phyloP scores from a whole-genome alignment of 441 rosid genomes.

The Pelargonium cotyledonis region DNA sequence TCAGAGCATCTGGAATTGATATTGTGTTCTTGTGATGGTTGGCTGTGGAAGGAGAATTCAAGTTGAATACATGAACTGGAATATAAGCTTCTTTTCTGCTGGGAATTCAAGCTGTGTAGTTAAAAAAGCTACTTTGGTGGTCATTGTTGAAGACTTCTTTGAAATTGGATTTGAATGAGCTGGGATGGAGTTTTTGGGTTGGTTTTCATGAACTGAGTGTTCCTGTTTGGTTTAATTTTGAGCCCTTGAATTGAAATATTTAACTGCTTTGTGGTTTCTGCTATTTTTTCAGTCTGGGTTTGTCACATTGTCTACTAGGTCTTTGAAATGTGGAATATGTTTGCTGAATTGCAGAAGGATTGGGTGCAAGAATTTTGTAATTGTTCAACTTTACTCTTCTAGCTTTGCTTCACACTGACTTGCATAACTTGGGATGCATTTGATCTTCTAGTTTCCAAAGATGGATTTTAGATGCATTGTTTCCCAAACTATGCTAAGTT shows the following conservation, averaged over 20 bases:
- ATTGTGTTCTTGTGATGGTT: neutral
- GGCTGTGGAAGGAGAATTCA: neutral
- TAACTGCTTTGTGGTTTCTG: neutral
- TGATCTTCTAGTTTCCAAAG: neutral
- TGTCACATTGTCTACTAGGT: no score
- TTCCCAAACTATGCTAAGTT: conserved; percentile 25
- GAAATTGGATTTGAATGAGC: neutral
- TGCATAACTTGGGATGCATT: neutral
- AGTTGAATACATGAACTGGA: neutral
- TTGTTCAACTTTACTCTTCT: neutral
- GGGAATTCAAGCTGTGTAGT: no score
- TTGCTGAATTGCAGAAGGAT: neutral
- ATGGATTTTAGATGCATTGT: conserved; percentile 3
- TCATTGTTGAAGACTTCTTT: neutral
- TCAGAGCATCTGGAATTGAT: neutral
- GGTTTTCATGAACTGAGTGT: neutral
- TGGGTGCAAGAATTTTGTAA: neutral
- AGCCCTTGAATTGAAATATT: neutral
- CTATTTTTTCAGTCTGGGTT: neutral
- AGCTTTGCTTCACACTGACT: no score
- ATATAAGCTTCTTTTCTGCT: neutral
- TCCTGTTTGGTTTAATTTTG: neutral
- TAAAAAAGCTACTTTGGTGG: neutral
- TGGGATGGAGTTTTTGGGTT: neutral
- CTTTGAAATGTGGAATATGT: neutral